Base-by-base conservation (phyloP, 83 land plant species). In the Thuja plicata region DNA sequence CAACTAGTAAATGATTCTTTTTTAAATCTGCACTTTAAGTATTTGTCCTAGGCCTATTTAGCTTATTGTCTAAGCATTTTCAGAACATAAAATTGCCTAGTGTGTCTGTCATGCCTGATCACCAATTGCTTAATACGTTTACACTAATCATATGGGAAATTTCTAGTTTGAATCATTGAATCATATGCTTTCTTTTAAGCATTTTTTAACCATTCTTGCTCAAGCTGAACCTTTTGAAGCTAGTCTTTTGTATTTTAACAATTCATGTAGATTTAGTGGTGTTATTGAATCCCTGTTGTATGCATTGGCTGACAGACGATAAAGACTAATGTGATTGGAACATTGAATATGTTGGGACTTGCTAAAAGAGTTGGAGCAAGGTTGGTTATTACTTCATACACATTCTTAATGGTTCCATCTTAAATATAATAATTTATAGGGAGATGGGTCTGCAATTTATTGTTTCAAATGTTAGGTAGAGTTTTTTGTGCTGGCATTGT, bases 341-440 rank as follows among this genome's bases (percentile, higher is more conserved):
- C 99, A 38, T 79, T 98, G 90, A 98, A 98, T 88, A 98, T 98
- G 99, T 90, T 98, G 87, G 99, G 99, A 43, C 98, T 98, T 84
- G 99, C 99, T 17, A 98, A 98, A 92, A 93, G 99, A 54, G 99
- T 98, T 71, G 98, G 97, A 88, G 99, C 99, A 87, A 94, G 99
- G 99, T 98, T 87, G 12, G 91, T n/a, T 34, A 27, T 60, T 38
- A n/a, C 11, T 19, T 27, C n/a, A 43, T 38, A 15, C 34, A 74
- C 1, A 70, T 15, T 60, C 81, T 89, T 73, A 19, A 16, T 60
- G 17, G 21, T 66, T 81, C 40, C n/a, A 9, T 78, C 38, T 82
- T 81, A 27, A 1, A 11, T 54, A 52, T 54, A 54, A 8, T 80
- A 3, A 8, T 34, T 27, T 87, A 35, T 5, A 11, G 2, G 16